Percentiles rank a stretch among this genome's conserved stretches.
phyloP scores from a whole-genome alignment of 768 basidiomycete species.

The Suillus bovinus region DNA sequence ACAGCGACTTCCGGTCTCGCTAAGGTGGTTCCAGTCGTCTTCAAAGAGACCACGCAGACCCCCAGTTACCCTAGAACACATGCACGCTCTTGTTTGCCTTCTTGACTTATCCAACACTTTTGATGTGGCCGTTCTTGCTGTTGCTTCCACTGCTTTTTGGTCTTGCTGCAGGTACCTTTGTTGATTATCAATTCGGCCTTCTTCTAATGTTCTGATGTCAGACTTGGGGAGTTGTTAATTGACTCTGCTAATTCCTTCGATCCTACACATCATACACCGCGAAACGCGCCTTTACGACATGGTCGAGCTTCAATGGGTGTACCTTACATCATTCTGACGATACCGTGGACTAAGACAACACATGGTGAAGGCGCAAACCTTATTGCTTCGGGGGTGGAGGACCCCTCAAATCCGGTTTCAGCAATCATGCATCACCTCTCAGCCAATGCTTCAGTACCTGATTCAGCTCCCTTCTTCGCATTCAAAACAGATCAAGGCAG shows the following conservation, averaged over 20 bases:
- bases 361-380: not conserved
- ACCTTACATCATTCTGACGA: not conserved
- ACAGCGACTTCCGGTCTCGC: too few relatives aligned
- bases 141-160: not conserved
- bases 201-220: not conserved
- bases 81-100: not conserved
- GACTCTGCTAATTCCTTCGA: not conserved
- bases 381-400: accelerated
- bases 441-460: not conserved
- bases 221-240: not conserved
- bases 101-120: not conserved
- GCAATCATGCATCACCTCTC: not conserved
- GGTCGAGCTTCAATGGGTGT: too few relatives aligned
- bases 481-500: not conserved
- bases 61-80: not conserved
- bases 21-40: too few relatives aligned
- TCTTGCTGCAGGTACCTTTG: not conserved
- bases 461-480: not conserved
- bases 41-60: not conserved
- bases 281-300: too few relatives aligned
- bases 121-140: not conserved
- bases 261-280: accelerated
- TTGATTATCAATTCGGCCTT: too few relatives aligned
- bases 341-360: not conserved
- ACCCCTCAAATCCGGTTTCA: not conserved